A percentile compares a stretch with the other conserved stretches of the same genome.
These are phyloP conservation scores for Rhizoctonia solani DNA, from an alignment of 1,284 basidiomycete species.

Conservation along the genomic window DNA sequence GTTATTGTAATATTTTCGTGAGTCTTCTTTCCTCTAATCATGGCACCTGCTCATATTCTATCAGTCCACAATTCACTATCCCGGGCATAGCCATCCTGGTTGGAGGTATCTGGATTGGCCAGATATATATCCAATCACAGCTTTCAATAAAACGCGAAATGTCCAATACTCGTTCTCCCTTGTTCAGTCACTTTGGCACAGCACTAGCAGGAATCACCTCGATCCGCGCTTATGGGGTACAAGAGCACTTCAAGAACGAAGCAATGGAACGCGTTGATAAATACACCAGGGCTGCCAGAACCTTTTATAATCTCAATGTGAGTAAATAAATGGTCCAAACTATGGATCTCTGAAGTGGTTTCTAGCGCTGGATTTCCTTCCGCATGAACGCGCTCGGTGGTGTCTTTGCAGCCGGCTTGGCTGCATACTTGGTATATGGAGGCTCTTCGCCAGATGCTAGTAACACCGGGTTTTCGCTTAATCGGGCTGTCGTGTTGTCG, in stretches of 20 bases:
- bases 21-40: slow-evolving; percentile 6
- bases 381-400: slow-evolving; percentile 36
- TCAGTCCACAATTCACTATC: slow-evolving; percentile 44
- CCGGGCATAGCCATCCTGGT: slow-evolving; percentile 50
- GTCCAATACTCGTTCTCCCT: slow-evolving; percentile 67
- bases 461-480: slow-evolving; percentile 35
- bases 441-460: slow-evolving; percentile 2
- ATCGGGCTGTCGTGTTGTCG: slow-evolving; percentile 33
- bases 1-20: slow-evolving; percentile 57
- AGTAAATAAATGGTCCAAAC: no score
- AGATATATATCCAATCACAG: slow-evolving; percentile 65
- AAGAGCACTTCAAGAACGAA: no score
- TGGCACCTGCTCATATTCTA: slow-evolving; percentile 35
- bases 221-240: slow-evolving; percentile 37
- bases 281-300: no score
- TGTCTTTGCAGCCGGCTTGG: slow-evolving; percentile 36
- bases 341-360: neutral
- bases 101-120: slow-evolving; percentile 54
- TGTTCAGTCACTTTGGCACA: no score
- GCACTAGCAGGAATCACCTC: slow-evolving; percentile 62
- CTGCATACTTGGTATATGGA: slow-evolving; percentile 27
- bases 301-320: slow-evolving; percentile 35
- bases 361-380: slow-evolving; percentile 34
- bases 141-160: slow-evolving; percentile 75
- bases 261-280: no score